phyloP scores from a whole-genome alignment of 495 filamentous ascomycete species.

The Penicillium angulare region DNA sequence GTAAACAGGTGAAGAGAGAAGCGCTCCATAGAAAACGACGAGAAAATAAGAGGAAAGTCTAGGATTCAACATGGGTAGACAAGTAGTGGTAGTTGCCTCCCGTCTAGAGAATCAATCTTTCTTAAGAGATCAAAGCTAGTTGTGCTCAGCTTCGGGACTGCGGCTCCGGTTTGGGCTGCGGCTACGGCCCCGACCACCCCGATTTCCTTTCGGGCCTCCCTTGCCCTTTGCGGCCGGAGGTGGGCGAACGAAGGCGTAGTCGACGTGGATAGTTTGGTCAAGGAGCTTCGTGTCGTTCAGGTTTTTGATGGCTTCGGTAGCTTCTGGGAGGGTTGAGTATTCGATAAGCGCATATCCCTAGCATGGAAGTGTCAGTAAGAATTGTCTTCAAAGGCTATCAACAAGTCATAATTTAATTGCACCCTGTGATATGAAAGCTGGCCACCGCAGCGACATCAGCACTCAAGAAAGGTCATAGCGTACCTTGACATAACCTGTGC shows the following conservation, averaged over 20 bases:
- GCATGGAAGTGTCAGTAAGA: slow-evolving; percentile 8
- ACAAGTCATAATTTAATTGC: not conserved
- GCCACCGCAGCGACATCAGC: not conserved
- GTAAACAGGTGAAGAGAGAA: slow-evolving; percentile 3
- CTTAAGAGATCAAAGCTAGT: slow-evolving; percentile 21
- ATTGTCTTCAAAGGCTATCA: not conserved
- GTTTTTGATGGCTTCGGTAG: slow-evolving; percentile 79
- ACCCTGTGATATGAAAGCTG: not conserved
- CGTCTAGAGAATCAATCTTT: slow-evolving; percentile 1
- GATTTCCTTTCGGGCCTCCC: slow-evolving; percentile 47
- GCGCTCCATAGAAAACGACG: slow-evolving; percentile 1
- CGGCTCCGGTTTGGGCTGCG: slow-evolving; percentile 58
- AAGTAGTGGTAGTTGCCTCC: not conserved
- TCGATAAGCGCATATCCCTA: slow-evolving; percentile 94
- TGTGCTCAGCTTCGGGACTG: slow-evolving; percentile 50
- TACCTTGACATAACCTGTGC: slow-evolving; percentile 98
- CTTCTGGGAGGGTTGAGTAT: slow-evolving; percentile 84
- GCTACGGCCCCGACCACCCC: slow-evolving; percentile 51
- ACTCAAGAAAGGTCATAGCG: slow-evolving; percentile 10
- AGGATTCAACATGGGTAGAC: slow-evolving; percentile 13
- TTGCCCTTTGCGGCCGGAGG: slow-evolving; percentile 67
- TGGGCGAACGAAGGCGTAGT: slow-evolving; percentile 96
- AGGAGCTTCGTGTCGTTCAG: slow-evolving; percentile 80
- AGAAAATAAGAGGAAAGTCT: slow-evolving; percentile 1
- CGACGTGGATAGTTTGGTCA: slow-evolving; percentile 87